Base-by-base conservation (phyloP, 2,329 filamentous ascomycete genomes). In the Aspergillus fructus region DNA sequence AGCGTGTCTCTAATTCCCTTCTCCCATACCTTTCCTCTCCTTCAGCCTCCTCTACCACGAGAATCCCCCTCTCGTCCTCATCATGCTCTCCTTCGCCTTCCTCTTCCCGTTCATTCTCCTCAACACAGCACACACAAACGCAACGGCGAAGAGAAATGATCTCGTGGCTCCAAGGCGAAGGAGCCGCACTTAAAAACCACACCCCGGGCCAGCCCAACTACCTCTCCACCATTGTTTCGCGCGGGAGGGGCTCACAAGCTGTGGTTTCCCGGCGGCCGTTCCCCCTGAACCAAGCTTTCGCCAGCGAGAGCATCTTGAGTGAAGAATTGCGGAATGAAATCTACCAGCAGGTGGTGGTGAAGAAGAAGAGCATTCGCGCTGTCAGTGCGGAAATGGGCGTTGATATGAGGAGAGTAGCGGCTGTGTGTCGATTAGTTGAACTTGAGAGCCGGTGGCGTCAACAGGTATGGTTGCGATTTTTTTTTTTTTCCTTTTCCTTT, bases 401-500 rank as follows among this genome's bases (percentile, higher is more conserved):
- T 23, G 91, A 94, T 68, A 88, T 96, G 75, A 85, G 90, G 68
- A 84, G 93, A 66, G 89, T 96, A 17, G 92, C 87, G 27, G 93
- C 93, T 21, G 89, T 96, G 19, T 89, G 96, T 58, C 81, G 93
- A 67, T 79, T 97, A 68, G 93, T 93, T 78, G 86, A 91, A 73
- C 81, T 96, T 63, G 91, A 97, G 78, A 91, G 89, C 78, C 80
- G 88, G 64, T 92, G 88, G 90, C 73, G 83, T 61, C 74, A 80
- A 66, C 81, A 93, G 81, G 93, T 96, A 83, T 82, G 90, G 49
- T 43, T 49, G 23, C 41, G 3, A 21, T 21, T 21, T 21, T 23
- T 21, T 21, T 37, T 60, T 55, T n/a, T 30, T n/a, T n/a, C n/a
- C 41, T 4, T 42, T 56, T 49, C 40, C 15, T 23, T 34, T 30